Conservation (phyloP, 2,329 filamentous ascomycete species). For the Aaosphaeria pasadenensis region DNA sequence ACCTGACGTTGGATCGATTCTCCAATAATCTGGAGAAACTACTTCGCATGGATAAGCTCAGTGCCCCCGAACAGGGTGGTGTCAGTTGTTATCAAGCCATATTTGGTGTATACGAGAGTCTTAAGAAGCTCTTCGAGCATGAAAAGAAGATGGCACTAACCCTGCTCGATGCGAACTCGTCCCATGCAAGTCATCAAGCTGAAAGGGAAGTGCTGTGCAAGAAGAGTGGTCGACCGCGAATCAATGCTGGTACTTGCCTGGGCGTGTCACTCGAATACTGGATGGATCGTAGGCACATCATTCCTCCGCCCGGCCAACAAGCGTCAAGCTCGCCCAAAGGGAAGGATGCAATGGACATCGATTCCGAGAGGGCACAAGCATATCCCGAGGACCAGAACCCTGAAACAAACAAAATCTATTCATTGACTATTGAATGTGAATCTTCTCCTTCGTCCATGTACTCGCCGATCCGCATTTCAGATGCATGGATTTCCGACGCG, state of each 20-base stretch:
- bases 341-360: conserved; percentile 36
- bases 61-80: conserved; percentile 53
- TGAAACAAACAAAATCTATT: conserved; percentile 56
- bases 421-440: conserved; percentile 65
- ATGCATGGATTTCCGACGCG: conserved; percentile 68
- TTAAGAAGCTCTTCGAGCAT: conserved; percentile 68
- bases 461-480: conserved; percentile 66
- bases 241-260: conserved; percentile 66
- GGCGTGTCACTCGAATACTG: conserved; percentile 77
- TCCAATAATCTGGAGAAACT: conserved; percentile 69
- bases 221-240: conserved; percentile 66
- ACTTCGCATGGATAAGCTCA: conserved; percentile 68
- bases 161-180: conserved; percentile 33
- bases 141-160: conserved; percentile 53
- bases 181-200: conserved; percentile 46
- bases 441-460: conserved; percentile 45
- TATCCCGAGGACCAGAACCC: conserved; percentile 33
- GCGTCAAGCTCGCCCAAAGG: conserved; percentile 34
- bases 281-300: conserved; percentile 59
- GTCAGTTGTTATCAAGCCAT: conserved; percentile 78
- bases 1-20: conserved; percentile 69
- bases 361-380: conserved; percentile 12
- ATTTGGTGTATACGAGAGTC: conserved; percentile 67
- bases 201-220: conserved; percentile 64
- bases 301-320: conserved; percentile 12